Evolutionary conservation across 176 grass and related monocot species (phyloP).

Genomic region (barley (Hordeum vulgare)): MorexV3_pseudomolecules_assembly NC_058521.1:494157192-494157691

Average conservation of each 20-base stretch:
- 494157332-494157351: background rate
- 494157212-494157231: slow-evolving; percentile 5
- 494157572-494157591: slow-evolving; percentile 4
- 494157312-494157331: background rate
- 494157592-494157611: slow-evolving; percentile 24
- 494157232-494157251: background rate
- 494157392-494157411: slow-evolving; percentile 3
- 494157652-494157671: background rate
- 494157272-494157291: background rate
- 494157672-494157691: background rate
- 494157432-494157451: background rate
- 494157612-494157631: background rate
- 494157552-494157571: slow-evolving; percentile 9
- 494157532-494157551: slow-evolving; percentile 27
- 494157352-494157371: background rate
- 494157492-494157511: background rate
- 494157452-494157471: background rate
- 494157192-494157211: background rate
- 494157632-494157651: slow-evolving; percentile 5
- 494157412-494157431: slow-evolving; percentile 13
- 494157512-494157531: slow-evolving; percentile 27
- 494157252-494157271: slow-evolving; percentile 13
- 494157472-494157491: slow-evolving; percentile 18
- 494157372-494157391: slow-evolving; percentile 3
- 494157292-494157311: background rate